These are phyloP conservation scores for Escallonia rubra DNA, from an alignment of 129 eudicot genomes.

Conservation along the genomic window DNA sequence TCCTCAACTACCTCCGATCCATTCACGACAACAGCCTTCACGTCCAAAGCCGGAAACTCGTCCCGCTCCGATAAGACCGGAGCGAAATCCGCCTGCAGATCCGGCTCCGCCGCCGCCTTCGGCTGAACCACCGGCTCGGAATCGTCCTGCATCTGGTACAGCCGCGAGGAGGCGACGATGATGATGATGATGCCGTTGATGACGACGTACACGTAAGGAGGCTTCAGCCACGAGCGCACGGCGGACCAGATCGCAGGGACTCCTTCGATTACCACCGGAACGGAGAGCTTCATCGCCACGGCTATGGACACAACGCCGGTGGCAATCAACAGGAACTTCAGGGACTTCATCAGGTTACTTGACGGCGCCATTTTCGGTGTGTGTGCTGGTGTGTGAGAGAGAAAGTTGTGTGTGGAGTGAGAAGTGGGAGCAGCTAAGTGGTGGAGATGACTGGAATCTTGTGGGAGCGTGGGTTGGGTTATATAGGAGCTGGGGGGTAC, in stretches of 20 bases:
- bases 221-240: slow-evolving; percentile 47
- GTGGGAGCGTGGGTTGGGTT: not conserved
- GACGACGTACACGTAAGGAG: slow-evolving; percentile 73
- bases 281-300: slow-evolving; percentile 23
- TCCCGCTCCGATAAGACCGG: not conserved
- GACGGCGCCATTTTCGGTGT: slow-evolving; percentile 23
- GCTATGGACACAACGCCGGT: slow-evolving; percentile 45
- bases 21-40: slow-evolving; percentile 11
- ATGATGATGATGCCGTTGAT: slow-evolving; percentile 76
- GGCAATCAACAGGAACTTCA: slow-evolving; percentile 43
- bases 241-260: slow-evolving; percentile 44
- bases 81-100: slow-evolving; percentile 15
- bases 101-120: slow-evolving; percentile 9
- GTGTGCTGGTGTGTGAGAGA: slow-evolving; percentile 8
- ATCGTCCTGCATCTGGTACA: slow-evolving; percentile 21
- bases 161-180: slow-evolving; percentile 62
- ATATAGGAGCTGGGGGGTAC: slow-evolving; percentile 18
- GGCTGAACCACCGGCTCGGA: slow-evolving; percentile 21
- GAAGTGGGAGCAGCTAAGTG: not conserved
- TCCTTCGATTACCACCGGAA: slow-evolving; percentile 29
- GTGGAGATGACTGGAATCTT: not conserved
- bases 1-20: not conserved
- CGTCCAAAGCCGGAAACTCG: not conserved
- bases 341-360: slow-evolving; percentile 21
- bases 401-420: not conserved